Evolutionary conservation across 345 rosid species (phyloP), one percentile per base, ranked within the genome.

Genomic region (Eucalyptus cloeziana): DNA sequence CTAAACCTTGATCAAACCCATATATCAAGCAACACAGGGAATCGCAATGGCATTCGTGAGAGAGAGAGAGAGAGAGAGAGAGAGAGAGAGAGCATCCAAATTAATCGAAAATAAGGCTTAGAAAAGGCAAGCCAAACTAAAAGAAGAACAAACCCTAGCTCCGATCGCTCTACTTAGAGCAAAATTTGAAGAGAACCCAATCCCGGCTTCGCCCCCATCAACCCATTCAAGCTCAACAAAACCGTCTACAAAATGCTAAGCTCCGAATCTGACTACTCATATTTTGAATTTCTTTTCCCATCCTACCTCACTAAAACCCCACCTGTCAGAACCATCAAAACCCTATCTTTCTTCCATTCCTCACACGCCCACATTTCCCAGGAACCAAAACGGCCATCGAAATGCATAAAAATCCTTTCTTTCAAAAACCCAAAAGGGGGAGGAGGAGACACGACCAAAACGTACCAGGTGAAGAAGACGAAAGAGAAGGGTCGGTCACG

Each of bases 401-500:
- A 76, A 76, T 76, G 85, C 47, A 71, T 22, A 71, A 17, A 71
- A 33, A 56, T 9, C 30, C 40, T 33, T 33, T 21, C 44, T 71
- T 71, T 33, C 81, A 33, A 37, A 71, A 33, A 40, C 58, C 58
- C 81, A 76, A 76, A 76, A 40, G 16, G 47, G 37, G 24, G 44
- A 40, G 85, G 47, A 13, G 30, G 24, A 40, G 24, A 40, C 85
- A 2, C 69, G 31, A 85, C 54, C 33, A 49, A 76, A 92, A 89
- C 52, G 79, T 89, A 94, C 94, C 94, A 86, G 95, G 89, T 81
- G 94, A 89, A 93, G 93, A 27, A 88, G 86, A 88, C 58, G 89
- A 51, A 52, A 83, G 50, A 88, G 93, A 92, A 43, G 80, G 87
- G 64, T 88, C 56, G 89, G 51, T 49, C 24, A 62, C 76, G 90